Conservation (phyloP, 2,329 filamentous ascomycete genomes). For the Colletotrichum tabaci region DNA sequence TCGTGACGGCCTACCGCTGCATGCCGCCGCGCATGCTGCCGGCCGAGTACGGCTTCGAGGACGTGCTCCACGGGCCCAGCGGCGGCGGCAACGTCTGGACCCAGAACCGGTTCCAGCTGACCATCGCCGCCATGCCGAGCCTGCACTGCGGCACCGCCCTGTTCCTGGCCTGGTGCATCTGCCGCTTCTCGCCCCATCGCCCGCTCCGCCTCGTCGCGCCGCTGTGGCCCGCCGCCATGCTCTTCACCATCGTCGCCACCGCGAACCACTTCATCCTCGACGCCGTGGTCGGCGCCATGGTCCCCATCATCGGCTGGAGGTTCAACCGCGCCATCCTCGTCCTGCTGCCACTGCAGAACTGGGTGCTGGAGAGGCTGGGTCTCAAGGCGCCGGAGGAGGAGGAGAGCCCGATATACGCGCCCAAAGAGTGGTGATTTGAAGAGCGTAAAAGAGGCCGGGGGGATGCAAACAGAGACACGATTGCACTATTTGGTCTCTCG, state of each 20-base stretch:
- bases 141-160: slow-evolving; percentile 62
- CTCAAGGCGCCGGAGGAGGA: slow-evolving; percentile 36
- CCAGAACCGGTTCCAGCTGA: slow-evolving; percentile 62
- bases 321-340: slow-evolving; percentile 47
- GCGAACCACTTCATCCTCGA: slow-evolving; percentile 58
- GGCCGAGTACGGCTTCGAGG: slow-evolving; percentile 61
- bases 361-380: slow-evolving; percentile 43
- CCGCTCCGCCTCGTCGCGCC: slow-evolving; percentile 54
- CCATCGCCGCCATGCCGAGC: slow-evolving; percentile 65
- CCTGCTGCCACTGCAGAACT: slow-evolving; percentile 49
- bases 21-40: slow-evolving; percentile 64
- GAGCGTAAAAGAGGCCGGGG: too few relatives aligned
- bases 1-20: slow-evolving; percentile 64
- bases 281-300: slow-evolving; percentile 52
- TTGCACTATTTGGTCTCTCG: too few relatives aligned
- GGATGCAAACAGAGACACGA: not conserved
- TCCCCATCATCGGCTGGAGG: slow-evolving; percentile 54
- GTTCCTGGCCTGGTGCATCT: slow-evolving; percentile 53
- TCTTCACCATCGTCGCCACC: slow-evolving; percentile 57
- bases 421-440: slow-evolving; percentile 23
- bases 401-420: not conserved
- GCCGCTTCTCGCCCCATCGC: slow-evolving; percentile 58
- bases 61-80: slow-evolving; percentile 57
- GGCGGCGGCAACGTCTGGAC: slow-evolving; percentile 55
- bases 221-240: slow-evolving; percentile 60